Conservation (phyloP, 2,329 filamentous ascomycete species). For the Xylaria multiplex region DNA sequence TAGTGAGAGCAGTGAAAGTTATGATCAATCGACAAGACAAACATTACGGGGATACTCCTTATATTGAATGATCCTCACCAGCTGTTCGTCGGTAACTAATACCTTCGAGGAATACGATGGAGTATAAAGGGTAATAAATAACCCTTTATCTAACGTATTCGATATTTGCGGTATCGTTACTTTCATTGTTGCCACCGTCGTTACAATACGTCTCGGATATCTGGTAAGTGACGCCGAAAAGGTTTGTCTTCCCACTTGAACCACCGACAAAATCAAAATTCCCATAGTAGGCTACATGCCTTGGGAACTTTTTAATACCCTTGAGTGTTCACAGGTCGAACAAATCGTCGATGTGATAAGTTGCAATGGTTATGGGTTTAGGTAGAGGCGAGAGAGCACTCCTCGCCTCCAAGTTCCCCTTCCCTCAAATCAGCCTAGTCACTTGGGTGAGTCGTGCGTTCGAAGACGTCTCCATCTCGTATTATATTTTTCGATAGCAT, state of each 20-base stretch:
- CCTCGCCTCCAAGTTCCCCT: constrained; percentile 52
- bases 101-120: not conserved
- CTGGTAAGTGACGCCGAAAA: constrained; percentile 41
- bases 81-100: not conserved
- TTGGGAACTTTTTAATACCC: not conserved
- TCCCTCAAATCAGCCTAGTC: constrained; percentile 61
- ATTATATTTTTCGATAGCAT: not conserved
- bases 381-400: not conserved
- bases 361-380: constrained; percentile 49
- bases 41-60: no score
- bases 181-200: constrained; percentile 58
- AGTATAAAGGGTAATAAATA: not conserved
- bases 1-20: no score
- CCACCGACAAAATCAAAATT: no score
- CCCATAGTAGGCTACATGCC: not conserved
- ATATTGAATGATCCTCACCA: not conserved
- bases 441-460: constrained; percentile 51
- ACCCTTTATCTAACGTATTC: constrained; percentile 56
- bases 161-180: constrained; percentile 59
- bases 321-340: not conserved
- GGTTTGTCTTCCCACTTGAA: no score
- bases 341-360: not conserved
- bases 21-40: no score
- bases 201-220: constrained; percentile 56
- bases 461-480: not conserved